Evolutionary conservation across 176 grass and related monocot genomes (phyloP).

Genomic region (Saccharum officinarum): DNA sequence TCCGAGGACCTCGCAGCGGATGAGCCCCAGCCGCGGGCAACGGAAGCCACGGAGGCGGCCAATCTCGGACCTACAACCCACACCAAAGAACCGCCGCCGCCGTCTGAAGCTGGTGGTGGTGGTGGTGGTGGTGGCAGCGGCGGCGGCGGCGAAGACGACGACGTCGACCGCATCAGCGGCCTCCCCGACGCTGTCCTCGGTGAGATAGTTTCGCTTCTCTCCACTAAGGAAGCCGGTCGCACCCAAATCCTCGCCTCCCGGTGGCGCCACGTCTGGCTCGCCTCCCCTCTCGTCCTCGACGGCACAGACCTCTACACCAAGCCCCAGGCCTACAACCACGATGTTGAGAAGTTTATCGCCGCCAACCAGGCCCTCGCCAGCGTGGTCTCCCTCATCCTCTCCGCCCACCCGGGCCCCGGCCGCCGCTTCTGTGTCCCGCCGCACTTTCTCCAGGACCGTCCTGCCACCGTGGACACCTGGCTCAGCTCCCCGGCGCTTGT

Average conservation of each 20-base stretch:
- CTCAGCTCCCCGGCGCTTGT: not conserved
- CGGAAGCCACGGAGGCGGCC: too few species aligned
- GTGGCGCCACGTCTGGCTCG: not conserved
- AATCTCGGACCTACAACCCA: not conserved
- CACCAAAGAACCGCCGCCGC: too few species aligned
- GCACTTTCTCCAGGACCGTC: not conserved
- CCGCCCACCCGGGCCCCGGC: not conserved
- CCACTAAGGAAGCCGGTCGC: not conserved
- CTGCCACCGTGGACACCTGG: not conserved
- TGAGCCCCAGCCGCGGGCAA: too few species aligned
- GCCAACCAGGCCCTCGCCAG: too few species aligned
- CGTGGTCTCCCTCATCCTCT: not conserved
- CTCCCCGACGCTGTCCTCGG: not conserved
- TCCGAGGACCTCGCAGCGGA: too few species aligned
- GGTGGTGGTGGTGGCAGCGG: not conserved
- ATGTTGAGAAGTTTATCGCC: too few species aligned
- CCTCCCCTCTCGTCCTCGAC: constrained; percentile 10
- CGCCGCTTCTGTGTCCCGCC: not conserved
- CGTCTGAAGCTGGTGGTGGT: too few species aligned
- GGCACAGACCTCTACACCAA: too few species aligned
- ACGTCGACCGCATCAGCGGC: not conserved
- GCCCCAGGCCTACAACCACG: too few species aligned
- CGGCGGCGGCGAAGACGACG: not conserved
- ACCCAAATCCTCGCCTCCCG: not conserved
- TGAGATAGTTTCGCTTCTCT: not conserved